Evolutionary conservation across 2,329 filamentous ascomycete genomes (phyloP).

Genomic region (Apiospora kogelbergensis): DNA sequence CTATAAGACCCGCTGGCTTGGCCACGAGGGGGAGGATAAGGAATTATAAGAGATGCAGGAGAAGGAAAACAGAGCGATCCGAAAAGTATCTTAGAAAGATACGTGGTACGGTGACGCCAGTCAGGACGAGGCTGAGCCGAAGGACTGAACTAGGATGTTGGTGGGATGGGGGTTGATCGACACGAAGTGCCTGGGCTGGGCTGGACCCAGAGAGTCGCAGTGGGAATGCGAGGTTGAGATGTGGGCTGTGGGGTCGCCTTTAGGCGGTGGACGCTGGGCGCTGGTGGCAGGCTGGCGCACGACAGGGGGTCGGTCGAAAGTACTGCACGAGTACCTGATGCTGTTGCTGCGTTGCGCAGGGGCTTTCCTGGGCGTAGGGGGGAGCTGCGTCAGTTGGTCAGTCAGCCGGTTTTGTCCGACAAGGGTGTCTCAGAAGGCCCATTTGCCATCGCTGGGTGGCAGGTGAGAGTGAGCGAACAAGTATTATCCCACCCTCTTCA

Average conservation of each 20-base stretch:
- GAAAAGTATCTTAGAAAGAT: slow-evolving; percentile 14
- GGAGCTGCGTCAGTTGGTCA: slow-evolving; percentile 8
- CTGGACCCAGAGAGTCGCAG: slow-evolving; percentile 7
- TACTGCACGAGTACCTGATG: background rate
- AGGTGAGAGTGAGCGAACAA: background rate
- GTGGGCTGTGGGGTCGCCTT: slow-evolving; percentile 1
- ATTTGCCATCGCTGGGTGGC: background rate
- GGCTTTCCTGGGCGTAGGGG: background rate
- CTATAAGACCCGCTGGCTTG: slow-evolving; percentile 5
- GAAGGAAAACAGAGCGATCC: slow-evolving; percentile 12
- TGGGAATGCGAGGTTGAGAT: slow-evolving; percentile 4
- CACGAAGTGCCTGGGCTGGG: slow-evolving; percentile 15
- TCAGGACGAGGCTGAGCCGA: slow-evolving; percentile 32
- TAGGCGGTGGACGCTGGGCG: background rate
- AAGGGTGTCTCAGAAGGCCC: slow-evolving; percentile 7
- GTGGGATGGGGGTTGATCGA: slow-evolving; percentile 12
- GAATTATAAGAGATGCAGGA: slow-evolving; percentile 24
- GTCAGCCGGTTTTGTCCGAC: slow-evolving; percentile 8
- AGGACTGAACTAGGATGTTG: background rate
- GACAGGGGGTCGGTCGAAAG: slow-evolving; percentile 1
- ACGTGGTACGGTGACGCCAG: slow-evolving; percentile 32
- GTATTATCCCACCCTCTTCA: background rate
- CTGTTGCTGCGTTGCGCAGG: slow-evolving; percentile 1
- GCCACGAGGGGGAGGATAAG: slow-evolving; percentile 11
- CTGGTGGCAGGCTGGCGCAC: background rate